A percentile compares a stretch with the other conserved stretches of the same genome.
Evolutionary conservation across 2,329 filamentous ascomycete genomes (phyloP).

Genomic region (Paecilomyces niveus): DNA sequence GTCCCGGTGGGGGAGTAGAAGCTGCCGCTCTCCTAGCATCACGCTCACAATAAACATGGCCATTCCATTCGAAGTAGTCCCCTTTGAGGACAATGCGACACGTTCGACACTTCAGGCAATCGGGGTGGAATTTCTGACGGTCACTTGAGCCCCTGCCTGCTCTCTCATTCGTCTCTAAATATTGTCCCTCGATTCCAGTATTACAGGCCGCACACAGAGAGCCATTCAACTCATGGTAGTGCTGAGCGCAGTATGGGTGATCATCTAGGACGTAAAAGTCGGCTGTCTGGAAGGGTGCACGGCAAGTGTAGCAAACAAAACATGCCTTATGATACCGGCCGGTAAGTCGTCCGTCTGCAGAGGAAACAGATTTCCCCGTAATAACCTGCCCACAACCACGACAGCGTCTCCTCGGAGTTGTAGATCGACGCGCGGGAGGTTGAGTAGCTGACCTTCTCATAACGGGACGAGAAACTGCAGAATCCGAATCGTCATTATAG

Average conservation of each 20-base stretch:
- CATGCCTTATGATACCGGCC: slow-evolving; percentile 93
- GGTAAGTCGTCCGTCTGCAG: slow-evolving; percentile 82
- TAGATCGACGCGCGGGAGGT: slow-evolving; percentile 34
- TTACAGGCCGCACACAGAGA: slow-evolving; percentile 77
- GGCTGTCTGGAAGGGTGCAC: slow-evolving; percentile 70
- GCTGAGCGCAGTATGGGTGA: slow-evolving; percentile 79
- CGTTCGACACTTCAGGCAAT: slow-evolving; percentile 72
- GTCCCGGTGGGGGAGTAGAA: slow-evolving; percentile 25
- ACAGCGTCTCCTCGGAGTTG: slow-evolving; percentile 63
- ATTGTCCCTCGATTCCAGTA: slow-evolving; percentile 85
- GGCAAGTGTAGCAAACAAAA: slow-evolving; percentile 84
- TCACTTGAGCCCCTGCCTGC: slow-evolving; percentile 23
- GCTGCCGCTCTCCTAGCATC: slow-evolving; percentile 62
- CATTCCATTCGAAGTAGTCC: slow-evolving; percentile 86
- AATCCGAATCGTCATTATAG: slow-evolving; percentile 10
- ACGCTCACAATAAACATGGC: slow-evolving; percentile 74
- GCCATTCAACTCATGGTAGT: slow-evolving; percentile 88
- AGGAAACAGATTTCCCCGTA: slow-evolving; percentile 85
- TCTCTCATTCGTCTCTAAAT: slow-evolving; percentile 67
- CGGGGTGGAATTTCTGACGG: slow-evolving; percentile 72
- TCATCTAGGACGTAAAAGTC: slow-evolving; percentile 91
- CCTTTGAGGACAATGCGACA: slow-evolving; percentile 68
- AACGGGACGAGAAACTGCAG: slow-evolving; percentile 4
- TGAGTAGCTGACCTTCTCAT: slow-evolving; percentile 14
- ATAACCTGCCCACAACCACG: slow-evolving; percentile 75